Conservation (phyloP, 1,284 basidiomycete species). For the Abortiporus biennis region DNA sequence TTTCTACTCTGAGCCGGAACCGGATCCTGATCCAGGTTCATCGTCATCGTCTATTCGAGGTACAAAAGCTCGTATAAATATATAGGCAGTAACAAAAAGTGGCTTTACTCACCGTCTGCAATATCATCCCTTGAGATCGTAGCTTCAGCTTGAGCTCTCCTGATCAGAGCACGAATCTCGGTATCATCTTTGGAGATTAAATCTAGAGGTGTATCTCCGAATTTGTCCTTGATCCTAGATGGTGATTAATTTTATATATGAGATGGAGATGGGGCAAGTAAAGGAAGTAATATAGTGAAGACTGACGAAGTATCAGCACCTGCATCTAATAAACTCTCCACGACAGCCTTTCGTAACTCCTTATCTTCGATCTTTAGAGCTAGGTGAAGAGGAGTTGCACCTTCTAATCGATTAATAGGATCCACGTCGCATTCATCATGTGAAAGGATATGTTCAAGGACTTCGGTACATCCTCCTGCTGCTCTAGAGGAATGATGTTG, state of each 20-base stretch:
- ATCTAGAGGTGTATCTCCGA: slow-evolving; percentile 54
- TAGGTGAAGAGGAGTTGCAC: slow-evolving; percentile 80
- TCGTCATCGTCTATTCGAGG: slow-evolving; percentile 29
- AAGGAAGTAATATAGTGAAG: background rate
- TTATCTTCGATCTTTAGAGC: slow-evolving; percentile 62
- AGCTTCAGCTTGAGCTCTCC: slow-evolving; percentile 42
- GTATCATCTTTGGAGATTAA: slow-evolving; percentile 44
- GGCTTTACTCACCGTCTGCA: slow-evolving; percentile 27
- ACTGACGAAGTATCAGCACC: slow-evolving; percentile 69
- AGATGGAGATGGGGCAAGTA: background rate
- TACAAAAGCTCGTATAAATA: background rate
- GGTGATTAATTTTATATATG: background rate
- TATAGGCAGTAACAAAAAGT: background rate
- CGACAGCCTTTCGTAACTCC: slow-evolving; percentile 48
- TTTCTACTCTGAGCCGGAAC: no score
- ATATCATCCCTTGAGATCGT: slow-evolving; percentile 33
- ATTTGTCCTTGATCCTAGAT: slow-evolving; percentile 67
- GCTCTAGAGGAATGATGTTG: slow-evolving; percentile 33
- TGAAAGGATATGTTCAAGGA: slow-evolving; percentile 70
- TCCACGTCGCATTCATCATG: slow-evolving; percentile 83
- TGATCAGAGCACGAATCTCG: slow-evolving; percentile 40
- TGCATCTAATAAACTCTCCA: slow-evolving; percentile 68
- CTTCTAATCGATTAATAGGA: slow-evolving; percentile 66
- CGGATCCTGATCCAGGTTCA: slow-evolving; percentile 24
- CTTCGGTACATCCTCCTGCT: slow-evolving; percentile 51